Base-by-base conservation (phyloP, 768 basidiomycete genomes). In the Suillus discolor region DNA sequence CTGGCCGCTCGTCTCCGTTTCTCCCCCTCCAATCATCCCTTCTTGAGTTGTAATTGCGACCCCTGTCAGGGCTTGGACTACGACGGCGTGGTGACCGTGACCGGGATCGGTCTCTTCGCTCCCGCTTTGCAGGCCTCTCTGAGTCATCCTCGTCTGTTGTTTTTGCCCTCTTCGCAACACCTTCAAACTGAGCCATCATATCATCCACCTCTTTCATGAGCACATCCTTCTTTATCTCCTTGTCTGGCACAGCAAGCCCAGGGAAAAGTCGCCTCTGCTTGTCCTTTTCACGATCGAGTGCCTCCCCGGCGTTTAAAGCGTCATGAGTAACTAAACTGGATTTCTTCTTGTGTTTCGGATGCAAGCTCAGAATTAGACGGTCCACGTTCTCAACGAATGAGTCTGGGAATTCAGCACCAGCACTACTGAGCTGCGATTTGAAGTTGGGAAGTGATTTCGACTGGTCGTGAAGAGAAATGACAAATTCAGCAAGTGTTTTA, bases 401-500 rank as follows among this genome's bases (percentile, higher is more conserved):
- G 67, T 93, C 93, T 4, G 95, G 91, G 72, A 98, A 96, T 68
- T 87, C 88, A 23, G 93, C 92, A 25, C 89, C 94, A 66, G 86
- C 82, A 66, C 90, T 89, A 63, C 84, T 83, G 54, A 99, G 85
- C 75, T 92, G 90, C 57, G 78, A 74, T 80, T 94, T 93, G 86
- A 99, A 99, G 57, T 88, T 87, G 8, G 83, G 80, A 61, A 95
- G 82, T 68, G 87, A 89, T 73, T 90, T 91, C 74, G 91, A 90
- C 70, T 92, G 79, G 69, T 92, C 91, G 78, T 99, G 97, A 65
- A 98, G 86, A 68, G 86, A 81, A 69, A 99, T 95, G 68, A 99
- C 87, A 77, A 96, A 99, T 80, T 99, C 97, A 15, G 97, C 96
- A 57, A 97, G 84, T 3, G 92, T 91, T 75, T 96, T 97, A 84